phyloP scores from a whole-genome alignment of 2,329 filamentous ascomycete species.

The Colletotrichum horii region DNA sequence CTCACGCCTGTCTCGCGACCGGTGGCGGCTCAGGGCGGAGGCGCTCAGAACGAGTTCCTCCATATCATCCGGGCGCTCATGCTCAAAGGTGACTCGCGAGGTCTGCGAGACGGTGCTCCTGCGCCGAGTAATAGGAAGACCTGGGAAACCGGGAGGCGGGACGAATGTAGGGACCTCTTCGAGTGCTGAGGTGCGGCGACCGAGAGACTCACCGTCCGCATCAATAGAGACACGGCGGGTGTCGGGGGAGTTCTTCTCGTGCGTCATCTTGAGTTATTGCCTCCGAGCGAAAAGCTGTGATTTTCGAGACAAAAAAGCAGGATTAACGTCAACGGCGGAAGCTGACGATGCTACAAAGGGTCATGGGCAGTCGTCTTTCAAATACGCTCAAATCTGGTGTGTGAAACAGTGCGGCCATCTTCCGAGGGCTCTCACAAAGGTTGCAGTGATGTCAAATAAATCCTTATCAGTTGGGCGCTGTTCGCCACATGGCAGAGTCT shows the following conservation, averaged over 20 bases:
- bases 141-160: not conserved
- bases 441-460: not conserved
- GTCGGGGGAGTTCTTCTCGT: not conserved
- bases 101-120: constrained; percentile 8
- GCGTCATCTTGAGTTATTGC: not conserved
- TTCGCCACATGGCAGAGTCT: constrained; percentile 9
- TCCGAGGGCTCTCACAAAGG: not conserved
- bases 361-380: not conserved
- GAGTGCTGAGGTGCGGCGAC: constrained; percentile 2
- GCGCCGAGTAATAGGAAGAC: not conserved
- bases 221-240: not conserved
- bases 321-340: not conserved
- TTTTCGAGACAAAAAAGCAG: not conserved
- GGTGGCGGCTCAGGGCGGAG: not conserved
- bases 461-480: not conserved
- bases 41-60: constrained; percentile 4
- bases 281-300: not conserved
- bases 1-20: constrained; percentile 2
- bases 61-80: not conserved
- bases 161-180: constrained; percentile 7
- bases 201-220: not conserved
- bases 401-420: not conserved
- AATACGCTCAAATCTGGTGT: not conserved
- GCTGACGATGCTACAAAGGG: not conserved
- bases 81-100: not conserved